These are phyloP conservation scores for Rugosomyces carneus DNA, from an alignment of 1,284 basidiomycete species.

Conservation along the genomic window DNA sequence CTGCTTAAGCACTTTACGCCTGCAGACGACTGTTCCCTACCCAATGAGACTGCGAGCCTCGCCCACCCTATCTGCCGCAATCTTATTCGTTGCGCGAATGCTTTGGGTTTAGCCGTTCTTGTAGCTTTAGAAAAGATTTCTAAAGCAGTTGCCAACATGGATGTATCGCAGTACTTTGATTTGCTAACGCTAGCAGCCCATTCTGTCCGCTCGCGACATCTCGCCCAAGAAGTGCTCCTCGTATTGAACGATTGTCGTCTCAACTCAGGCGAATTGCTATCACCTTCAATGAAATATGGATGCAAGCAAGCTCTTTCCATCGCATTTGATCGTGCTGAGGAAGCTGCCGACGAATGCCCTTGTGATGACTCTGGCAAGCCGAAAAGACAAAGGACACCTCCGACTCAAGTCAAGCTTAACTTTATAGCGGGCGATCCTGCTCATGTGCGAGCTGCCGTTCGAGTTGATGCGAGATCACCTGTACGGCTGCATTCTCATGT, in stretches of 20 bases:
- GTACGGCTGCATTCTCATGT: conserved; percentile 59
- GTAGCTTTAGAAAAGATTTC: conserved; percentile 52
- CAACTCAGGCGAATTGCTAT: conserved; percentile 9
- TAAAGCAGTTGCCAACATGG: conserved; percentile 33
- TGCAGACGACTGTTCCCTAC: conserved; percentile 28
- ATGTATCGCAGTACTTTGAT: conserved; percentile 40
- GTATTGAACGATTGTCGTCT: conserved; percentile 49
- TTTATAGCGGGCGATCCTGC: conserved; percentile 27
- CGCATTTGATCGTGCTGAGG: conserved; percentile 56
- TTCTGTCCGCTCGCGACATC: conserved; percentile 41
- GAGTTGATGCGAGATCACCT: conserved; percentile 43
- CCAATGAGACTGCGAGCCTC: conserved; percentile 27
- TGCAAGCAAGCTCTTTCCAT: conserved; percentile 50
- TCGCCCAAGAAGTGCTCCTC: conserved; percentile 53
- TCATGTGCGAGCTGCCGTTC: conserved; percentile 42
- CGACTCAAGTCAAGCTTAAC: conserved; percentile 32
- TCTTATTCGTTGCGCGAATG: conserved; percentile 48
- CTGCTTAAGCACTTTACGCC: conserved; percentile 44
- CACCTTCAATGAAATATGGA: conserved; percentile 34
- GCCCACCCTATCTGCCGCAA: conserved; percentile 34
- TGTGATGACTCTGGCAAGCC: conserved; percentile 53
- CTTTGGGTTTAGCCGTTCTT: conserved; percentile 45
- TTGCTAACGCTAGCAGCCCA: conserved; percentile 44
- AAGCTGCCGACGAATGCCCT: conserved; percentile 58
- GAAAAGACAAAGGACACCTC: conserved; percentile 31